Evolutionary conservation across 768 basidiomycete species (phyloP).

Genomic region (Termitomyces sp.): DNA sequence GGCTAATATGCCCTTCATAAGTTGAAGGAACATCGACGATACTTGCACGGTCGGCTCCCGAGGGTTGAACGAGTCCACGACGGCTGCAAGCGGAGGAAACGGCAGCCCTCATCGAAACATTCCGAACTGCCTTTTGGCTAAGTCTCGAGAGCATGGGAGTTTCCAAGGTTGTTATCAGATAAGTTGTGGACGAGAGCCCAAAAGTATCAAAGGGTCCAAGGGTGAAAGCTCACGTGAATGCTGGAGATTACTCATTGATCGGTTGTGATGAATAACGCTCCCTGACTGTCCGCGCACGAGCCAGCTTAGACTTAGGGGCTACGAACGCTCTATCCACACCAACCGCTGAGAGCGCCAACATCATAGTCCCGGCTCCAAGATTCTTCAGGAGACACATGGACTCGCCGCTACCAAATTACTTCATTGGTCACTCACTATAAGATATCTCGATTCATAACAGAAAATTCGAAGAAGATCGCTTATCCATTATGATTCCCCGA

Average conservation of each 20-base stretch:
- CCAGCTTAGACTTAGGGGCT: too few relatives aligned
- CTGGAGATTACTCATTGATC: background rate
- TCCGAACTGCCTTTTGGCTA: constrained; percentile 33
- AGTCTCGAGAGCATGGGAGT: constrained; percentile 54
- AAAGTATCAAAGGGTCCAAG: background rate
- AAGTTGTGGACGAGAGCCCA: background rate
- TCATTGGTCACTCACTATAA: too few relatives aligned
- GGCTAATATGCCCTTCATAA: constrained; percentile 65
- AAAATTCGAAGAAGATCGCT: too few relatives aligned
- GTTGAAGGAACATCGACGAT: constrained; percentile 76
- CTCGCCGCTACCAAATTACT: too few relatives aligned
- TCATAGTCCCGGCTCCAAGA: too few relatives aligned
- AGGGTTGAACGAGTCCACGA: constrained; percentile 74
- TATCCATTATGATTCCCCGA: too few relatives aligned
- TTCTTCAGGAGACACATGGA: too few relatives aligned
- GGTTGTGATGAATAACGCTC: background rate
- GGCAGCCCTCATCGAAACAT: constrained; percentile 24
- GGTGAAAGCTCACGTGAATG: background rate
- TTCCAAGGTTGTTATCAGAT: constrained; percentile 15
- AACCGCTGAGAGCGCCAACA: too few relatives aligned
- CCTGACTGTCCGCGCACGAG: too few relatives aligned
- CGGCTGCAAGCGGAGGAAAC: constrained; percentile 25
- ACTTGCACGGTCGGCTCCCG: constrained; percentile 75
- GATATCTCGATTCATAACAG: too few relatives aligned
- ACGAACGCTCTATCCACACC: too few relatives aligned